A percentile compares a stretch with the other conserved stretches of the same genome.
Conservation (phyloP, 2,329 filamentous ascomycete species). For the Beauveria rudraprayagi region DNA sequence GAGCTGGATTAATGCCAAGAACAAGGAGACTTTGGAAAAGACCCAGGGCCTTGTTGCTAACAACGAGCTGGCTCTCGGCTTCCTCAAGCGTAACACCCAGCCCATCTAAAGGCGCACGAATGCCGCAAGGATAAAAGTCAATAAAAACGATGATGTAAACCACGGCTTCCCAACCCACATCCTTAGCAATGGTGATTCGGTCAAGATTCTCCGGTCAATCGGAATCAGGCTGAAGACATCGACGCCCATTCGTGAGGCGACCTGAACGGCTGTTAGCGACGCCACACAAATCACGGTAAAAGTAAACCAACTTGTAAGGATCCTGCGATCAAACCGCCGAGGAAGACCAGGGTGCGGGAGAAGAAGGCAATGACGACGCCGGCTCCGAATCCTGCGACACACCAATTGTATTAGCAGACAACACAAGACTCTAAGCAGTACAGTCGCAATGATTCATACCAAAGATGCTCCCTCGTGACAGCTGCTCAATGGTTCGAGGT, state of each 20-base stretch:
- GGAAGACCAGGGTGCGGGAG: constrained; percentile 59
- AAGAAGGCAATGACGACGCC: constrained; percentile 62
- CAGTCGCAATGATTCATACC: constrained; percentile 27
- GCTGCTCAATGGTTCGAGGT: constrained; percentile 34
- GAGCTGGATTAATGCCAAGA: constrained; percentile 81
- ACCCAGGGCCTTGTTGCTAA: constrained; percentile 68
- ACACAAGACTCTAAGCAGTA: neutral
- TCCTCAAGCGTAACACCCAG: constrained; percentile 82
- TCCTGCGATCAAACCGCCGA: constrained; percentile 58
- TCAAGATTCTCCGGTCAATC: constrained; percentile 27
- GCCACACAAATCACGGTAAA: neutral
- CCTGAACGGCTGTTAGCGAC: constrained; percentile 19
- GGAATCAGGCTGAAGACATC: constrained; percentile 30
- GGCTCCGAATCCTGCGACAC: constrained; percentile 45
- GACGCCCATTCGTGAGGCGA: constrained; percentile 36
- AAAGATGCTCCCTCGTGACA: constrained; percentile 47
- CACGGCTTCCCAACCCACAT: constrained; percentile 50
- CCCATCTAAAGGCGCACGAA: constrained; percentile 42
- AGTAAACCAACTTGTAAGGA: constrained; percentile 50
- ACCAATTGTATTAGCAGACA: neutral
- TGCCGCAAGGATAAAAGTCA: constrained; percentile 61
- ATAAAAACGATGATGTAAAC: constrained; percentile 62
- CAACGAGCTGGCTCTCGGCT: constrained; percentile 63
- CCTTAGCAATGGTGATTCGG: constrained; percentile 34
- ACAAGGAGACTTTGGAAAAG: constrained; percentile 72